Evolutionary conservation across 441 rosid genomes (phyloP).

Genomic region (Euphorbia corollata): DNA sequence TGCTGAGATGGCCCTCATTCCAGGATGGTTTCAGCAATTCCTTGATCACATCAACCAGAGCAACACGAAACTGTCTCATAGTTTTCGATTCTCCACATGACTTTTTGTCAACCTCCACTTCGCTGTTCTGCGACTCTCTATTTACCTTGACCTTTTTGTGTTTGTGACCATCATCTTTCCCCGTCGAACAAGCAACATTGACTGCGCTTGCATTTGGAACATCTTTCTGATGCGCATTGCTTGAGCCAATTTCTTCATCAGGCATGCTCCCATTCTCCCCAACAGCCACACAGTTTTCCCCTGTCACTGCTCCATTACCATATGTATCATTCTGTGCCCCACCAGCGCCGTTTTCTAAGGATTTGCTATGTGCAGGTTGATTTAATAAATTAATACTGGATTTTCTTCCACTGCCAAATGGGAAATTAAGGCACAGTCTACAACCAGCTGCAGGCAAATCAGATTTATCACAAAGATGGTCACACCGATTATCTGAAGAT

Average conservation of each 20-base stretch:
- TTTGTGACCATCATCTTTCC: constrained; percentile 11
- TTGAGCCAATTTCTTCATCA: constrained; percentile 46
- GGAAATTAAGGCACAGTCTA: constrained; percentile 21
- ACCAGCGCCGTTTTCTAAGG: constrained; percentile 23
- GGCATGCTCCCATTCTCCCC: constrained; percentile 33
- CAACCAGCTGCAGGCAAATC: constrained; percentile 36
- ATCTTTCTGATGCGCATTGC: constrained; percentile 33
- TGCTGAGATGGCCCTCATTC: constrained; percentile 72
- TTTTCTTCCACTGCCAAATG: constrained; percentile 26
- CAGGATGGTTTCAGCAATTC: constrained; percentile 73
- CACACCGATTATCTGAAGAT: constrained; percentile 46
- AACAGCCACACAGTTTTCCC: constrained; percentile 36
- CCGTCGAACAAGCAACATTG: constrained; percentile 22
- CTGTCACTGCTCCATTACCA: constrained; percentile 31
- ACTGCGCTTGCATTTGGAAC: constrained; percentile 29
- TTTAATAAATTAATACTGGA: constrained; percentile 21
- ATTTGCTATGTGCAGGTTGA: constrained; percentile 32
- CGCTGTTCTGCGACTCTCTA: constrained; percentile 26
- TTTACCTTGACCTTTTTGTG: constrained; percentile 32
- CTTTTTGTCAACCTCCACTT: constrained; percentile 38
- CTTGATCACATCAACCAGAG: constrained; percentile 58
- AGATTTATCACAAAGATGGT: constrained; percentile 54
- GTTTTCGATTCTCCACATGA: constrained; percentile 47
- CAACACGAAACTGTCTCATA: constrained; percentile 49
- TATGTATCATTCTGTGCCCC: constrained; percentile 26